Percentiles rank a stretch among this genome's conserved stretches.
Conservation (phyloP, 495 filamentous ascomycete species). For the Platismatia glauca region DNA sequence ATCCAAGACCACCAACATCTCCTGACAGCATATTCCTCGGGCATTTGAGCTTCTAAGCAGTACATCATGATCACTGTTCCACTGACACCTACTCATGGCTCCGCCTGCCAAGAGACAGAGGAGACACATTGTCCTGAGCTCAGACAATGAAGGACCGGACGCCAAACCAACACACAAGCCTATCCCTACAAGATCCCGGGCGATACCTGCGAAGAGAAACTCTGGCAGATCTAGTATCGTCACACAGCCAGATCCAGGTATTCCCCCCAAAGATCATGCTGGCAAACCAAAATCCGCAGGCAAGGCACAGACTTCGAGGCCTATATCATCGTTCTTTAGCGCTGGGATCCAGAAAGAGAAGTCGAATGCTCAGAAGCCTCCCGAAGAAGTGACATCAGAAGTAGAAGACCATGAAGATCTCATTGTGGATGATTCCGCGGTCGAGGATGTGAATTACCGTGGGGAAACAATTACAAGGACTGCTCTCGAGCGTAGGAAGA, state of each 20-base stretch:
- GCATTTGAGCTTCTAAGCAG: too few species aligned
- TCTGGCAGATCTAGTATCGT: neutral
- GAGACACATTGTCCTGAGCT: conserved; percentile 35
- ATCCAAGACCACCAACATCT: neutral
- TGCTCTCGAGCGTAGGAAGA: conserved; percentile 23
- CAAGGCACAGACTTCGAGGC: conserved; percentile 22
- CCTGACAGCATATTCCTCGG: too few species aligned
- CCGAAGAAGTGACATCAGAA: neutral
- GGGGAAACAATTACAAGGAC: conserved; percentile 11
- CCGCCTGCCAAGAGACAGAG: conserved; percentile 41
- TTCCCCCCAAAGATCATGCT: conserved; percentile 11
- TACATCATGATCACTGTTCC: neutral
- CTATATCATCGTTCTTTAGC: conserved; percentile 39
- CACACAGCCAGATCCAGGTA: conserved; percentile 3
- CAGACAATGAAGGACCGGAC: conserved; percentile 34
- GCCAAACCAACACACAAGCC: conserved; percentile 11
- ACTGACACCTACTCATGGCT: conserved; percentile 30
- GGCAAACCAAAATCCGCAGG: conserved; percentile 9
- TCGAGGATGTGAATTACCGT: conserved; percentile 24
- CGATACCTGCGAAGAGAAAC: neutral
- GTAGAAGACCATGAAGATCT: conserved; percentile 31
- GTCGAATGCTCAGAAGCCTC: conserved; percentile 1
- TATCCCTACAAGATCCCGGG: conserved; percentile 15
- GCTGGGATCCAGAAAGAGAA: conserved; percentile 26
- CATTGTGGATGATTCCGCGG: conserved; percentile 35